These are phyloP conservation scores for Rhododendron ovatum DNA, from an alignment of 148 eudicot genomes.

Conservation along the genomic window DNA sequence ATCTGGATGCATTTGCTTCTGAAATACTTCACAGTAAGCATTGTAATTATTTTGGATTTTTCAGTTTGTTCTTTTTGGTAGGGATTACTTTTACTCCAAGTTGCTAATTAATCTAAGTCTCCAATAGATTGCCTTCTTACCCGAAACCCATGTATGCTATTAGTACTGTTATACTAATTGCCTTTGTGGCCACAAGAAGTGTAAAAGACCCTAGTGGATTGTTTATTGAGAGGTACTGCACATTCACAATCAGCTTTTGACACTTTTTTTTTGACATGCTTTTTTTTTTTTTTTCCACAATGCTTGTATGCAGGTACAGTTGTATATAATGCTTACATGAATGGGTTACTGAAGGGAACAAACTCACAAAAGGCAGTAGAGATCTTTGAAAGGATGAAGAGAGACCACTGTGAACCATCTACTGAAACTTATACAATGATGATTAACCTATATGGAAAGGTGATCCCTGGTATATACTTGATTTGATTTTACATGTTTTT, in stretches of 20 bases:
- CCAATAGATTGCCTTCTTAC: background rate
- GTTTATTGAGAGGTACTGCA: background rate
- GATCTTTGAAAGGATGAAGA: slow-evolving; percentile 69
- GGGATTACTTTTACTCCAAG: background rate
- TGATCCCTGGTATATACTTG: slow-evolving; percentile 10
- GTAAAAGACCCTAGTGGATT: background rate
- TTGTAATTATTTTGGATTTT: background rate
- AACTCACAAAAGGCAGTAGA: slow-evolving; percentile 52
- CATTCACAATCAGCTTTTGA: background rate
- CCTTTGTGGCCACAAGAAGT: background rate
- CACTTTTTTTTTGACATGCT: background rate
- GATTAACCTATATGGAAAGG: slow-evolving; percentile 88
- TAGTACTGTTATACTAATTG: background rate
- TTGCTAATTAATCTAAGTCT: background rate
- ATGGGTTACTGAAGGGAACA: slow-evolving; percentile 67
- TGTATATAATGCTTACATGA: slow-evolving; percentile 75
- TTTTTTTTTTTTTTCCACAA: background rate
- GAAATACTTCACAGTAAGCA: background rate
- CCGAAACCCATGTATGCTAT: background rate
- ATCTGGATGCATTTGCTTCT: background rate
- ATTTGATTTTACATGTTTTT: background rate
- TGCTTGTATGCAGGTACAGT: slow-evolving; percentile 43
- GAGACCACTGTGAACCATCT: slow-evolving; percentile 59
- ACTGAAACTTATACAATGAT: slow-evolving; percentile 81
- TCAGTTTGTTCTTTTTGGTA: background rate